A percentile compares a stretch with the other conserved stretches of the same genome.
These are phyloP conservation scores for Beauveria rudraprayagi DNA, from an alignment of 2,329 filamentous ascomycete species.

Conservation along the genomic window DNA sequence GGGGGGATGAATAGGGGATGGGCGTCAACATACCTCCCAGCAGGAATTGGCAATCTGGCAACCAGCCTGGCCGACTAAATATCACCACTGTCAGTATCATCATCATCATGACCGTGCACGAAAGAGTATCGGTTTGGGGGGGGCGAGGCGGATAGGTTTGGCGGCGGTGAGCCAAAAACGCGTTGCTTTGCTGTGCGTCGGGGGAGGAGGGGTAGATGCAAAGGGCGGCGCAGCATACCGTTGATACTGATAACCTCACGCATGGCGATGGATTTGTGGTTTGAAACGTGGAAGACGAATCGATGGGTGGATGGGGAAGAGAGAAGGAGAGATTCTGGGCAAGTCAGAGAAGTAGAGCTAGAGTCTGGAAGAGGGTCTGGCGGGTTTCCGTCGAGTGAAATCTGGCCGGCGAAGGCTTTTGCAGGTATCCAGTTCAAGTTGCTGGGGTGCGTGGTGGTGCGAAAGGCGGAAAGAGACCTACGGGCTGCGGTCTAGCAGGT, in stretches of 20 bases:
- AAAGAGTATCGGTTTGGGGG: background rate
- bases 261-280: slow-evolving; percentile 54
- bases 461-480: slow-evolving; percentile 1
- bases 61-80: slow-evolving; percentile 94
- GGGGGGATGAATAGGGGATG: background rate
- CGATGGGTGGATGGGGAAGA: slow-evolving; percentile 17
- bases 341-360: slow-evolving; percentile 6
- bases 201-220: slow-evolving; percentile 20
- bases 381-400: slow-evolving; percentile 3
- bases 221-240: slow-evolving; percentile 52
- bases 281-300: slow-evolving; percentile 15
- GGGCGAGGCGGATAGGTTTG: slow-evolving; percentile 2
- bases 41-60: slow-evolving; percentile 99
- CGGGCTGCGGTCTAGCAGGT: slow-evolving; percentile 21
- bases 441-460: slow-evolving; percentile 3
- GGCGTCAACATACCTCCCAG: slow-evolving; percentile 81
- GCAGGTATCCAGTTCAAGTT: slow-evolving; percentile 4
- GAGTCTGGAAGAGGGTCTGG: slow-evolving; percentile 7
- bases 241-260: slow-evolving; percentile 99
- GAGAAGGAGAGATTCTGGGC: slow-evolving; percentile 15
- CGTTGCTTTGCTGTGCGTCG: slow-evolving; percentile 20
- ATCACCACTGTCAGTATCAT: slow-evolving; percentile 43
- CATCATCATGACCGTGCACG: background rate
- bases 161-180: slow-evolving; percentile 35
- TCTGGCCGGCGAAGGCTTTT: slow-evolving; percentile 8